phyloP scores from a whole-genome alignment of 1,284 basidiomycete genomes.

The Phenoliferia sp. region DNA sequence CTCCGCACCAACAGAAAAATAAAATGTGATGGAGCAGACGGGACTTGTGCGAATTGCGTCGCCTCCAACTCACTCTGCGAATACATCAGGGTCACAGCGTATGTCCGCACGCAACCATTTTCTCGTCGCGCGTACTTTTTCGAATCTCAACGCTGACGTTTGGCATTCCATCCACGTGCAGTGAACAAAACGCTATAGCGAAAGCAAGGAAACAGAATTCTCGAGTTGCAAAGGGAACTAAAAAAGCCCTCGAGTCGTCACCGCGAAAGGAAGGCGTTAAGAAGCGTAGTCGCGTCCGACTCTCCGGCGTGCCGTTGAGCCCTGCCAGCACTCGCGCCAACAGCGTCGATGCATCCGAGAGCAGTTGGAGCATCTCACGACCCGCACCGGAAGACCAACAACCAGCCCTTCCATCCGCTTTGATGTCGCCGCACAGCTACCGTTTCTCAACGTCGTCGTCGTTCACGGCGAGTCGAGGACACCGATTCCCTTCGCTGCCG shows the following conservation, averaged over 20 bases:
- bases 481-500: not conserved
- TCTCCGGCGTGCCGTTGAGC: not conserved
- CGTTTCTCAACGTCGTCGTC: too few species aligned
- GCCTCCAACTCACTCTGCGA: not conserved
- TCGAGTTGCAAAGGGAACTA: not conserved
- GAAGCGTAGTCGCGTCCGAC: not conserved
- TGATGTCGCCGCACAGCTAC: not conserved
- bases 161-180: not conserved
- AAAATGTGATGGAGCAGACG: not conserved
- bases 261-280: not conserved
- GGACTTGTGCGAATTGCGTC: not conserved
- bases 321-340: not conserved
- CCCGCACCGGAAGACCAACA: not conserved
- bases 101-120: not conserved
- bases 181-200: not conserved
- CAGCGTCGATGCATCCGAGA: not conserved
- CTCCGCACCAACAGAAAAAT: too few species aligned
- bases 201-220: not conserved
- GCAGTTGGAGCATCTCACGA: not conserved
- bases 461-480: too few species aligned
- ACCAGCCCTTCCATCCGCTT: too few species aligned
- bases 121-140: not conserved
- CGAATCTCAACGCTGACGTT: not conserved
- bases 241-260: not conserved
- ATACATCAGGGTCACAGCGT: not conserved